Evolutionary conservation across 352 stramenopile genomes (phyloP), one percentile per base, ranked within the genome.

Genomic region (Salisapilia sapeloensis): DNA sequence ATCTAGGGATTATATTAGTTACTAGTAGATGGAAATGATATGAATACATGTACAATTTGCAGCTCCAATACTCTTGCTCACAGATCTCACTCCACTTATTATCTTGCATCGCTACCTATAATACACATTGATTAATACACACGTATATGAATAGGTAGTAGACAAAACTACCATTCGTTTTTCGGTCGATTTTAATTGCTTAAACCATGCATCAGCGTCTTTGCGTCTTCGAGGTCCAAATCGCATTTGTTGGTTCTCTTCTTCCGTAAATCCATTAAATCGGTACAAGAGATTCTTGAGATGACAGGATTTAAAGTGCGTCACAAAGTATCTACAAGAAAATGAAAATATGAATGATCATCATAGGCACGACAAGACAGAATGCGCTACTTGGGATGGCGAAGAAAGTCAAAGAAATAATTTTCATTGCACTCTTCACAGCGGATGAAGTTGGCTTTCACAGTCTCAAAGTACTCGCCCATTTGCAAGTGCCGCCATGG

Each of bases 21-120:
- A 35, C 6, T 4, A 23, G 11, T 14, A 24, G 4, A 19, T 33
- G 8, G 21, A 32, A 11, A 17, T 7, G 0, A 13, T 22, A 15
- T 11, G 38, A 6, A 16, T 4, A 11, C 2, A 47, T 53, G 17
- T 48, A 79, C 61, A 72, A 31, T 24, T 58, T 64, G 23, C 69
- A 84, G 4, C 60, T 74, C 69, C 69, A 84, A 50, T 60, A 79
- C 39, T 80, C 69, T 13, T 47, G 46, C 38, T 84, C 69, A 2
- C 50, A 66, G 40, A 84, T 84, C 42, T 84, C 69, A 13, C 69
- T 76, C 69, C 69, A 81, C 46, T 76, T 75, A 42, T 84, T 84
- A 48, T 84, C 69, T 47, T 84, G 69, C 69, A 84, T 81, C 2
- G 69, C 81, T 36, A 84, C 79, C 66, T 82, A 35, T 10, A 34